phyloP scores from a whole-genome alignment of 345 rosid species.

The Camelina hispida region DNA sequence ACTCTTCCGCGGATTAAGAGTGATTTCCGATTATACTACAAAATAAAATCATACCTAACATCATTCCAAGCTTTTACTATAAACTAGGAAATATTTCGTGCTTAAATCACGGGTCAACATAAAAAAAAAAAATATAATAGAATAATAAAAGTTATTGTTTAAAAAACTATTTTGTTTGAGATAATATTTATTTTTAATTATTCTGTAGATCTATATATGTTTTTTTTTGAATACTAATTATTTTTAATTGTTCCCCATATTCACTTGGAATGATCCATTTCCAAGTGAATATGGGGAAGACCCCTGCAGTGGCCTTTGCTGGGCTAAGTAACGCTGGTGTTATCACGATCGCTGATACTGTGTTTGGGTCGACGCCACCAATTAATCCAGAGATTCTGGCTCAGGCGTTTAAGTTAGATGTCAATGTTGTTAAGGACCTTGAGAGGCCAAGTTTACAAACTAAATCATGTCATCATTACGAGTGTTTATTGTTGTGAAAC shows the following conservation, averaged over 20 bases:
- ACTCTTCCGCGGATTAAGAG: too few species aligned
- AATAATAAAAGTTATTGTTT: too few species aligned
- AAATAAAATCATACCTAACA: too few species aligned
- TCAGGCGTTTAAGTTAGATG: constrained; percentile 52
- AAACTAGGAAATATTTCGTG: too few species aligned
- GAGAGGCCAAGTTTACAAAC: constrained; percentile 45
- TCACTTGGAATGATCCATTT: constrained; percentile 45
- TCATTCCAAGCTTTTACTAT: too few species aligned
- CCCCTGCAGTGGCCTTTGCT: constrained; percentile 32
- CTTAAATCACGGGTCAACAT: too few species aligned
- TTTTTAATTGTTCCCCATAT: constrained; percentile 51
- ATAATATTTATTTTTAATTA: too few species aligned
- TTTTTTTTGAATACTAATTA: too few species aligned
- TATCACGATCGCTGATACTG: constrained; percentile 44
- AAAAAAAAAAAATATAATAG: too few species aligned
- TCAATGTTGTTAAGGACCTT: constrained; percentile 44
- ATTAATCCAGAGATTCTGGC: constrained; percentile 49
- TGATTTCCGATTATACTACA: too few species aligned
- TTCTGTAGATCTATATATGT: too few species aligned
- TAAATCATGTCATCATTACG: neutral
- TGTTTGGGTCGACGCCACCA: constrained; percentile 42
- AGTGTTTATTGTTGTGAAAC: constrained; percentile 2
- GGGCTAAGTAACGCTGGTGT: constrained; percentile 44
- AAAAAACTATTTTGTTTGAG: too few species aligned
- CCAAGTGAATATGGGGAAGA: constrained; percentile 38